These are phyloP conservation scores for Trichoderma gracile DNA, from an alignment of 2,329 filamentous ascomycete species.

Conservation along the genomic window DNA sequence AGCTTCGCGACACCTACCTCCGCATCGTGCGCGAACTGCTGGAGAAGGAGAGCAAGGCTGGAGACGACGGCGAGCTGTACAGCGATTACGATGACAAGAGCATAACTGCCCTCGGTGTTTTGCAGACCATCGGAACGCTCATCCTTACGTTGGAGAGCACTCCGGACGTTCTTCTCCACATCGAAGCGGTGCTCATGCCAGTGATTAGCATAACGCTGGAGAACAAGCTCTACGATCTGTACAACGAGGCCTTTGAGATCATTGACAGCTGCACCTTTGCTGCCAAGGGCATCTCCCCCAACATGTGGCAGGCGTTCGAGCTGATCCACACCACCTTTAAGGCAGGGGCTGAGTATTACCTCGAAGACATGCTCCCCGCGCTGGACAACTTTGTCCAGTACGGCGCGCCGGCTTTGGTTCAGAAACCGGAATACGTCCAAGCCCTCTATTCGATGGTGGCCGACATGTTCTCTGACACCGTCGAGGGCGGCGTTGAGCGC, in stretches of 20 bases:
- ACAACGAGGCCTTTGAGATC: conserved; percentile 98
- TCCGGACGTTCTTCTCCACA: conserved; percentile 88
- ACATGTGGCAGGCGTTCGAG: conserved; percentile 99
- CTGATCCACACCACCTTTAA: conserved; percentile 97
- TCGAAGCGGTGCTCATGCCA: conserved; percentile 95
- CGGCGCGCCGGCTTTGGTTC: conserved; percentile 74
- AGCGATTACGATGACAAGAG: conserved; percentile 98
- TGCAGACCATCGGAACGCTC: conserved; percentile 96
- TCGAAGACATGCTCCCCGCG: conserved; percentile 98
- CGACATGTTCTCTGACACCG: conserved; percentile 90
- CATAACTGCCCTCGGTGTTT: conserved; percentile 90
- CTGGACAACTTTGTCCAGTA: conserved; percentile 98
- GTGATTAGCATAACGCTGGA: conserved; percentile 94
- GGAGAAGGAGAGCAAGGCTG: conserved; percentile 78
- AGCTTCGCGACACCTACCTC: conserved; percentile 92
- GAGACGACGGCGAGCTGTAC: conserved; percentile 74
- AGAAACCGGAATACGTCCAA: conserved; percentile 83
- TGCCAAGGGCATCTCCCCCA: conserved; percentile 89
- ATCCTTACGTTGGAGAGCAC: conserved; percentile 97
- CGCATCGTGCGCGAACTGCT: conserved; percentile 89
- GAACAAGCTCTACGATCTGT: conserved; percentile 90
- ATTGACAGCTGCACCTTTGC: conserved; percentile 99
- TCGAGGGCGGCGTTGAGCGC: conserved; percentile 88
- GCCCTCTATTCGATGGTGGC: conserved; percentile 92
- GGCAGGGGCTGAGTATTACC: conserved; percentile 91